phyloP scores from a whole-genome alignment of 2,329 filamentous ascomycete genomes.

The Penicillium thymicola region DNA sequence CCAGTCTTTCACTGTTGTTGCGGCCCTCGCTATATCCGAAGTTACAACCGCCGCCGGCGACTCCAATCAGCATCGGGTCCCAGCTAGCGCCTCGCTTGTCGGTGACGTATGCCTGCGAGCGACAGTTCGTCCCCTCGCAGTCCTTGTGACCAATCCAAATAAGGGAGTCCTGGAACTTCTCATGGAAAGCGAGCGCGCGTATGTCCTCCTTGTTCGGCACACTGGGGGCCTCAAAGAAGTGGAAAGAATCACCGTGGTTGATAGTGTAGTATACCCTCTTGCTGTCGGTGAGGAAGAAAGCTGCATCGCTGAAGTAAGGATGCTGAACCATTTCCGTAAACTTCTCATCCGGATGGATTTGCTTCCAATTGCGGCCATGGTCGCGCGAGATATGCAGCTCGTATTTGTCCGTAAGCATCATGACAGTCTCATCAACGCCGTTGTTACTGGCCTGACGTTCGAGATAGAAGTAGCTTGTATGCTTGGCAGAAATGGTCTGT shows the following conservation, averaged over 20 bases:
- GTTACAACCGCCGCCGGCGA: constrained; percentile 66
- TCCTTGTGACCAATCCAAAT: constrained; percentile 77
- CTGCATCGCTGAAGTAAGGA: constrained; percentile 74
- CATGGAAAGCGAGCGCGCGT: constrained; percentile 73
- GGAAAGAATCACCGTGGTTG: constrained; percentile 68
- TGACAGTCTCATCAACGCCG: constrained; percentile 68
- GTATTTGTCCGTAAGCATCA: constrained; percentile 57
- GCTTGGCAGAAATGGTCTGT: constrained; percentile 60
- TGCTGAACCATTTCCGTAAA: constrained; percentile 72
- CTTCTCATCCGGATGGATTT: constrained; percentile 55
- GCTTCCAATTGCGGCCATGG: constrained; percentile 83
- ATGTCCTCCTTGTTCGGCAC: constrained; percentile 26
- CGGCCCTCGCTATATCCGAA: constrained; percentile 70
- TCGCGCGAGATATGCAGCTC: constrained; percentile 73
- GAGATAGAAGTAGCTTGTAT: constrained; percentile 68
- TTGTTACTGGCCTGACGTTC: constrained; percentile 66
- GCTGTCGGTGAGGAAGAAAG: constrained; percentile 75
- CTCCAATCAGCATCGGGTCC: constrained; percentile 70
- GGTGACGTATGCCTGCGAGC: constrained; percentile 70
- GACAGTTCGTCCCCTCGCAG: constrained; percentile 65
- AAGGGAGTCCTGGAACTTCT: constrained; percentile 80
- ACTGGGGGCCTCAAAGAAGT: constrained; percentile 45
- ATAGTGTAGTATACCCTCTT: constrained; percentile 74
- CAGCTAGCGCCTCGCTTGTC: constrained; percentile 76
- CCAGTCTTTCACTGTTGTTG: constrained; percentile 60